phyloP scores from a whole-genome alignment of 371 early-diverging fungal genomes.

The Actinomortierella ambigua region DNA sequence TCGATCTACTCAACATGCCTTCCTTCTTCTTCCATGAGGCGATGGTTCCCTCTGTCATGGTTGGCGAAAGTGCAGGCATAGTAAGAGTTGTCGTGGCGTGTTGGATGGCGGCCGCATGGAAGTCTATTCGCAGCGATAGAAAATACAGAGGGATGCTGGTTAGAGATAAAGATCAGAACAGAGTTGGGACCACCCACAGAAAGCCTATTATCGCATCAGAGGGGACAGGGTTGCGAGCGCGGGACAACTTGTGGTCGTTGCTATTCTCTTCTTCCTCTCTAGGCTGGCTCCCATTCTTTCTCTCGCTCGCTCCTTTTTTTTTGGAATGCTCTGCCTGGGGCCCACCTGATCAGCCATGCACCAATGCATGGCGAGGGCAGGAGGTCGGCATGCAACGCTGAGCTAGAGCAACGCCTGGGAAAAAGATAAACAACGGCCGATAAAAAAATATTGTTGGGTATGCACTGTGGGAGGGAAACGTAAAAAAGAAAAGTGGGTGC shows the following conservation, averaged over 20 bases:
- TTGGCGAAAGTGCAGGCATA: slow-evolving; percentile 97
- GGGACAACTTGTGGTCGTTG: no score
- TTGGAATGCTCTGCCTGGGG: neutral
- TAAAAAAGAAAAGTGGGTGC: slow-evolving; percentile 5
- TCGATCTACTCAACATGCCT: slow-evolving; percentile 48
- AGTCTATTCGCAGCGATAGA: slow-evolving; percentile 24
- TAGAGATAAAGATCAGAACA: no score
- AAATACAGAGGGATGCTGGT: slow-evolving; percentile 7
- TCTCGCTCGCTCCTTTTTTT: neutral
- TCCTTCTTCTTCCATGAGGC: slow-evolving; percentile 89
- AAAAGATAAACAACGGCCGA: no score
- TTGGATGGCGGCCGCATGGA: slow-evolving; percentile 63
- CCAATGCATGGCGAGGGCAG: neutral
- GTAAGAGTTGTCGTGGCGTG: slow-evolving; percentile 72
- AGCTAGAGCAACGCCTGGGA: slow-evolving; percentile 10
- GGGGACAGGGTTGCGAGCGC: no score
- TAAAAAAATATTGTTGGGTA: no score
- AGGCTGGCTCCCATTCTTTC: neutral
- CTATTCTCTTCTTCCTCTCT: neutral
- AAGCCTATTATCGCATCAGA: no score
- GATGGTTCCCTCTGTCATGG: slow-evolving; percentile 96
- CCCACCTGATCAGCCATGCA: neutral
- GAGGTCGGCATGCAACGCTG: neutral
- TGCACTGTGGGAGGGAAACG: neutral
- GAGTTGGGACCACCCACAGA: no score